Percentiles rank a stretch among this genome's conserved stretches.
Conservation (phyloP, 768 basidiomycete species). For the Xerocomus spinulosus region DNA sequence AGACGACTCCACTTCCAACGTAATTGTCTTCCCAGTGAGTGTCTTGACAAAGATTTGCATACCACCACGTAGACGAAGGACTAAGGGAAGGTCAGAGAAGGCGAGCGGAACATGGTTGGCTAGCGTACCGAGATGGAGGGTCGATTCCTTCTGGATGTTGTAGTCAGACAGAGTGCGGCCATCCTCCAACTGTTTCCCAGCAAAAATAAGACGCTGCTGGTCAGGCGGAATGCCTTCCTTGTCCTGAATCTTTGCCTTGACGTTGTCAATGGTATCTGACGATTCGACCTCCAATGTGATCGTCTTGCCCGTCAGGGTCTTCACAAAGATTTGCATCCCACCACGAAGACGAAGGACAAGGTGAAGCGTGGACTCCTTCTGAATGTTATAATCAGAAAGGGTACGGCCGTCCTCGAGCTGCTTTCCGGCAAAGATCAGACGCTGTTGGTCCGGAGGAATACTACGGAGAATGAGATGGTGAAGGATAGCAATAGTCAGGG, state of each 20-base stretch:
- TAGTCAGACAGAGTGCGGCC: constrained; percentile 88
- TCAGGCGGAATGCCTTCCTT: constrained; percentile 89
- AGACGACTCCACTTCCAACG: constrained; percentile 87
- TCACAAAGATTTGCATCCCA: constrained; percentile 83
- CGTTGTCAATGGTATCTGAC: constrained; percentile 83
- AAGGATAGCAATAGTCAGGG: accelerated
- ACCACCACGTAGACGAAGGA: constrained; percentile 82
- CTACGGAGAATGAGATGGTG: constrained; percentile 20
- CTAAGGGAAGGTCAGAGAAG: constrained; percentile 22
- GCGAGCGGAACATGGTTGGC: accelerated
- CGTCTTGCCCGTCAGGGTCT: constrained; percentile 84
- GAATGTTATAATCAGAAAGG: constrained; percentile 86
- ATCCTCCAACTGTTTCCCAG: constrained; percentile 90
- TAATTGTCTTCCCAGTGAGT: constrained; percentile 87
- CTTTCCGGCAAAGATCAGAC: constrained; percentile 95
- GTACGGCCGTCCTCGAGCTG: constrained; percentile 94
- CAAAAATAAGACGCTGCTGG: constrained; percentile 88
- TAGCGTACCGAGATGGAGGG: constrained; percentile 43
- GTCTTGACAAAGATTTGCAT: constrained; percentile 94
- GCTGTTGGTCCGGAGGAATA: constrained; percentile 87
- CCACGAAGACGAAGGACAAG: constrained; percentile 86
- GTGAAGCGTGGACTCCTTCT: constrained; percentile 93
- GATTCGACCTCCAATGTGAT: constrained; percentile 90
- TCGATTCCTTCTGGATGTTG: constrained; percentile 88
- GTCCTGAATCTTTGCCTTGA: constrained; percentile 90